Evolutionary conservation across 768 basidiomycete genomes (phyloP).

Genomic region (Calocybe gangraenosa): DNA sequence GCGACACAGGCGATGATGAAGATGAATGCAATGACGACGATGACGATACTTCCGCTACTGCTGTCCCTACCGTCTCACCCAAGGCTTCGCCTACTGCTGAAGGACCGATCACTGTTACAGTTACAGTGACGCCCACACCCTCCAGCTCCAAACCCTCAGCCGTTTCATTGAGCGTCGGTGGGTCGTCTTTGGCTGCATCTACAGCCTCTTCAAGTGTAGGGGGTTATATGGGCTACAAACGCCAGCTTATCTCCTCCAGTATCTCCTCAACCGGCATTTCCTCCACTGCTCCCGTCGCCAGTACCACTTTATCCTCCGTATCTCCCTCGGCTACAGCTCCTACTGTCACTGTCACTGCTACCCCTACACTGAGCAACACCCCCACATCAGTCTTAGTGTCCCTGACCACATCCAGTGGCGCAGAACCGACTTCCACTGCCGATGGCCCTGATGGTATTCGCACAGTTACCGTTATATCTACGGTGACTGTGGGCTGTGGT

Average conservation of each 20-base stretch:
- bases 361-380: background rate
- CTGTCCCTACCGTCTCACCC: conserved; percentile 6
- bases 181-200: background rate
- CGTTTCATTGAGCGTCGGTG: background rate
- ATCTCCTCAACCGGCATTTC: conserved; percentile 3
- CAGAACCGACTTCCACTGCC: conserved; percentile 15
- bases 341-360: conserved; percentile 8
- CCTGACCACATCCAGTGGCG: conserved; percentile 5
- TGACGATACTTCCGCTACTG: conserved; percentile 6
- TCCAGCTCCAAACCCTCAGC: conserved; percentile 7
- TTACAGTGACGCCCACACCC: conserved; percentile 9
- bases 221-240: conserved; percentile 16
- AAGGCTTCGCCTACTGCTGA: conserved; percentile 3
- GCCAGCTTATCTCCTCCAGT: conserved; percentile 10
- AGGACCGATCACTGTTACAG: conserved; percentile 4
- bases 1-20: conserved; percentile 5
- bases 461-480: conserved; percentile 31
- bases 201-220: conserved; percentile 5
- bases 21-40: no score
- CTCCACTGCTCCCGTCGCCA: conserved; percentile 8
- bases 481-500: conserved; percentile 24
- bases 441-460: conserved; percentile 29
- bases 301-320: conserved; percentile 7
- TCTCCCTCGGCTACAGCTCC: conserved; percentile 10
- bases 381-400: conserved; percentile 17